Percentiles rank a stretch among this genome's conserved stretches.
These are phyloP conservation scores for Aegilops sharonensis DNA, from an alignment of 176 grass and related monocot genomes.

Conservation along the genomic window DNA sequence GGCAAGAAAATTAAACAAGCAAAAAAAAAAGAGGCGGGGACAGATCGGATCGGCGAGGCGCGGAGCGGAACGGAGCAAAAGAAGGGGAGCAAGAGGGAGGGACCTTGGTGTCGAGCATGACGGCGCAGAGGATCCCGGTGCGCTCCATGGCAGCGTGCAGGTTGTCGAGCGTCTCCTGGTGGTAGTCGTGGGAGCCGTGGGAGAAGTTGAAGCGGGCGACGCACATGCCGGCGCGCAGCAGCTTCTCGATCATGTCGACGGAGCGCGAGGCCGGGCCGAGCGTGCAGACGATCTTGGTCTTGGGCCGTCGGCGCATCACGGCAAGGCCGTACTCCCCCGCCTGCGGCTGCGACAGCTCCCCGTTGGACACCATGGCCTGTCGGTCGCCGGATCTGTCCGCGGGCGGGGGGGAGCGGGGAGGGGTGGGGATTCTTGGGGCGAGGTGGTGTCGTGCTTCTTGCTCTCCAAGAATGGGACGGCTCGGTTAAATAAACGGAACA, in stretches of 20 bases:
- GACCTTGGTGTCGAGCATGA: slow-evolving; percentile 97
- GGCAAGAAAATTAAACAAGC: not conserved
- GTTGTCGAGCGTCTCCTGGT: slow-evolving; percentile 94
- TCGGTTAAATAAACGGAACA: not conserved
- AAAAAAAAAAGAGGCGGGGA: not conserved
- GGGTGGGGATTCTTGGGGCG: not conserved
- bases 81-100: no score
- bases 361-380: slow-evolving; percentile 30
- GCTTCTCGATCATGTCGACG: slow-evolving; percentile 71
- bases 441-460: slow-evolving; percentile 13
- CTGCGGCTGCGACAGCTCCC: not conserved
- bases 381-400: not conserved
- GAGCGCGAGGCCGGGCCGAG: slow-evolving; percentile 85
- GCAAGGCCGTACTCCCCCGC: not conserved
- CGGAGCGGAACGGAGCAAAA: not conserved
- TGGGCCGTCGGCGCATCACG: slow-evolving; percentile 51
- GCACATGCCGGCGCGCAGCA: slow-evolving; percentile 86
- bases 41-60: not conserved
- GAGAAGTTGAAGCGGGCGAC: slow-evolving; percentile 98
- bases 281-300: slow-evolving; percentile 97
- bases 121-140: slow-evolving; percentile 89
- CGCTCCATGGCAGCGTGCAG: slow-evolving; percentile 66
- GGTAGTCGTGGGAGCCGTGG: slow-evolving; percentile 90
- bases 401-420: not conserved
- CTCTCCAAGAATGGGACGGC: slow-evolving; percentile 11